Percentiles rank a stretch among this genome's conserved stretches.
These are phyloP conservation scores for Letharia columbiana DNA, from an alignment of 495 filamentous ascomycete species.

Conservation along the genomic window DNA sequence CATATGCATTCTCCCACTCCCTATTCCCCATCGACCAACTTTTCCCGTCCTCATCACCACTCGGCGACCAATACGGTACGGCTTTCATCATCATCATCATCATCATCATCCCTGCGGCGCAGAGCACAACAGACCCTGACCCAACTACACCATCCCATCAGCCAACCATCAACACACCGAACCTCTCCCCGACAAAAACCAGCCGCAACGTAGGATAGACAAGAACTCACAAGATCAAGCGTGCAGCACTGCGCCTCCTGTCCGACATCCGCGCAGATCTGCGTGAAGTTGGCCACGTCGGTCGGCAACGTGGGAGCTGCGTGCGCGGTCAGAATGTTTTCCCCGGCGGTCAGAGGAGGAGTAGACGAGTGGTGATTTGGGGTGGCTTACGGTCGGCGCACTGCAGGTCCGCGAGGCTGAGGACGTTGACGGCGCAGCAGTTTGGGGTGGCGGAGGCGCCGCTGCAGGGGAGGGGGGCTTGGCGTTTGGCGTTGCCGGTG, in stretches of 20 bases:
- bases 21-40: too few species aligned
- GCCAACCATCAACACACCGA: too few species aligned
- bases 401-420: neutral
- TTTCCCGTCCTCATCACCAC: too few species aligned
- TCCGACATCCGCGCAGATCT: neutral
- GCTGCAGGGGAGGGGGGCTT: neutral
- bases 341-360: neutral
- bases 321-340: too few species aligned
- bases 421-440: conserved; percentile 6
- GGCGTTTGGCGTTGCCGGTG: neutral
- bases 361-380: neutral
- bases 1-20: too few species aligned
- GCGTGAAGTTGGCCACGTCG: neutral
- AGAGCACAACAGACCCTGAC: too few species aligned
- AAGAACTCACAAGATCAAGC: neutral
- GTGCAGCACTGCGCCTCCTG: conserved; percentile 8
- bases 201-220: too few species aligned
- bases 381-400: neutral
- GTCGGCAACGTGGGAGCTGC: neutral
- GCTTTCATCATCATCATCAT: too few species aligned
- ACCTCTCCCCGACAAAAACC: too few species aligned
- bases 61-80: too few species aligned
- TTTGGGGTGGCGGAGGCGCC: neutral
- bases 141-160: neutral
- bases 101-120: too few species aligned